Conservation (phyloP, 176 grass and related monocot species). For the Aegilops longissima region DNA sequence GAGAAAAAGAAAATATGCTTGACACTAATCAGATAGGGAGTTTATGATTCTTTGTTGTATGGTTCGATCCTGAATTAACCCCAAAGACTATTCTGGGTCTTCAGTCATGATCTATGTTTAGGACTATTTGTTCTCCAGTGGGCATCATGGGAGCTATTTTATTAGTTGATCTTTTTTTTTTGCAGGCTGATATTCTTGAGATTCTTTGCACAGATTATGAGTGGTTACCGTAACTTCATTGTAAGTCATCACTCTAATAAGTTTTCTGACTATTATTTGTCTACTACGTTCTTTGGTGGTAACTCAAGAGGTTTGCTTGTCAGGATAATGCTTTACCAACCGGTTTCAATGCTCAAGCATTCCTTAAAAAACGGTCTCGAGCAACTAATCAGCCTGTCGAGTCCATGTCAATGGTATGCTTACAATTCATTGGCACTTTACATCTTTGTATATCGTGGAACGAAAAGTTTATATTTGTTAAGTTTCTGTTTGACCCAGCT, state of each 20-base stretch:
- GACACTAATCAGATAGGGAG: not conserved
- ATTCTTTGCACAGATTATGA: conserved; percentile 93
- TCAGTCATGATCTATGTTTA: conserved; percentile 15
- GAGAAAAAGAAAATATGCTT: not conserved
- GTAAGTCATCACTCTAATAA: conserved; percentile 59
- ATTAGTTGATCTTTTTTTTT: conserved; percentile 41
- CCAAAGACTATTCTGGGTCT: not conserved
- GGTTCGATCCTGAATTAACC: not conserved
- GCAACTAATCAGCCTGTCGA: conserved; percentile 80
- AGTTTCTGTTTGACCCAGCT: not conserved
- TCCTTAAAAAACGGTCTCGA: conserved; percentile 96
- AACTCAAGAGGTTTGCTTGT: conserved; percentile 18
- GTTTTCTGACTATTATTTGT: conserved; percentile 23
- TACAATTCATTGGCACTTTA: conserved; percentile 20
- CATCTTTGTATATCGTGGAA: conserved; percentile 3
- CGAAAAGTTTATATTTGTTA: not conserved
- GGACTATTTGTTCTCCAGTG: conserved; percentile 11
- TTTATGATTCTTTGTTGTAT: conserved; percentile 23
- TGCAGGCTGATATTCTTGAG: conserved; percentile 98
- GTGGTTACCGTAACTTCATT: conserved; percentile 98
- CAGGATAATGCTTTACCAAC: conserved; percentile 81
- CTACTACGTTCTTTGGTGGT: conserved; percentile 11
- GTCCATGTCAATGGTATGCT: conserved; percentile 95
- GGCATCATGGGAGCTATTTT: conserved; percentile 30
- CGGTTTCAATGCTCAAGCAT: conserved; percentile 99